These are phyloP conservation scores for Cercospora sp. DNA, from an alignment of 2,329 filamentous ascomycete species.

Conservation along the genomic window DNA sequence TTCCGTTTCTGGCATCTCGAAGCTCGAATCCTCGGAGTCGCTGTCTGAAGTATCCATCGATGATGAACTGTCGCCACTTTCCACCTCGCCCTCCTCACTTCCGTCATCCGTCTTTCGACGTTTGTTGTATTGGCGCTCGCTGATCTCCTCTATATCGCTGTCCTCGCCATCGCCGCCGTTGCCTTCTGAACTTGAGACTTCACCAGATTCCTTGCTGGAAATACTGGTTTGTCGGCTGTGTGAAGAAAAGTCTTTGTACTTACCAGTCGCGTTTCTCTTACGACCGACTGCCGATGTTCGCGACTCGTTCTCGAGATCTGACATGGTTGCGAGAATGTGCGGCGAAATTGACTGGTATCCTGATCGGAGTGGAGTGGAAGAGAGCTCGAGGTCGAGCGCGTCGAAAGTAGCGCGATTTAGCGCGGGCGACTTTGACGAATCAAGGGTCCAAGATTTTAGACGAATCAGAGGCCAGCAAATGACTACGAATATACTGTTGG, in stretches of 20 bases:
- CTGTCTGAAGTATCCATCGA: slow-evolving; percentile 7
- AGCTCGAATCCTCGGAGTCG: slow-evolving; percentile 3
- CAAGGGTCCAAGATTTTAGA: neutral
- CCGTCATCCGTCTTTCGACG: slow-evolving; percentile 2
- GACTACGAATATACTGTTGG: neutral
- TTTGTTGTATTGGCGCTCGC: neutral
- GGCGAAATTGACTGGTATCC: neutral
- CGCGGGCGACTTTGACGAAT: neutral
- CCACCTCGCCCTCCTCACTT: slow-evolving; percentile 5
- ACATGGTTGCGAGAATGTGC: neutral
- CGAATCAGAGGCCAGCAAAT: neutral
- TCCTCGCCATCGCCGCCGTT: neutral
- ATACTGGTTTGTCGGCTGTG: slow-evolving; percentile 17
- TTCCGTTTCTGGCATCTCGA: slow-evolving; percentile 3
- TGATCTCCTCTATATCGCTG: slow-evolving; percentile 1
- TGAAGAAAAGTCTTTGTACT: slow-evolving; percentile 7
- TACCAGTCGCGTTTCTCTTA: slow-evolving; percentile 13
- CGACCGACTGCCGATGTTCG: slow-evolving; percentile 17
- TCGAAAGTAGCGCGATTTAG: neutral
- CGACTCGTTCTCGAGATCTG: slow-evolving; percentile 15
- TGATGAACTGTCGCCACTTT: slow-evolving; percentile 9
- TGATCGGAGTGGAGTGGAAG: neutral
- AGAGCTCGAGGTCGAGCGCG: neutral
- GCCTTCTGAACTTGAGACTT: slow-evolving; percentile 15
- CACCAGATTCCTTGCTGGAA: slow-evolving; percentile 20